Evolutionary conservation across 768 basidiomycete species (phyloP), one percentile per base, ranked within the genome.

Genomic region (Boletus subcaerulescens): DNA sequence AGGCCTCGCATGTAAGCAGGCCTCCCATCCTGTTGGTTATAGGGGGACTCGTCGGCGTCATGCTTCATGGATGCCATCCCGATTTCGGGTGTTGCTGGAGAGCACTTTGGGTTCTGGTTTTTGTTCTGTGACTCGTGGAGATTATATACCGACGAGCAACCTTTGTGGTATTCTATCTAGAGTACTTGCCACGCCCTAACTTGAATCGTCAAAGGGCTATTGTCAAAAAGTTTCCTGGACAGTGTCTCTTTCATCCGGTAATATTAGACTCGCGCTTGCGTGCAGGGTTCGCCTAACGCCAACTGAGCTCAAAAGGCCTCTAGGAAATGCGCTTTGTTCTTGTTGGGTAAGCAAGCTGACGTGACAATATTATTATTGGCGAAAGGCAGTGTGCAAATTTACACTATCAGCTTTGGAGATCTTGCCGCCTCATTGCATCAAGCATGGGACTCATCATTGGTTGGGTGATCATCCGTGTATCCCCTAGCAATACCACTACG

Each of bases 401-500:
- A 11, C 29, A 29, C 29, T 5, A 36, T 29, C 39, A 41, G 31
- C n/a, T n/a, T 26, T 32, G 36, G 39, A 45, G 3, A 31, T 15
- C 11, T 22, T 9, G 15, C 14, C 41, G 5, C 22, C 7, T 13
- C 22, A 29, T 45, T 15, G n/a, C 22, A 24, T 52, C 50, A 41
- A 38, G 26, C 13, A 45, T 18, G 33, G 12, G 39, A 12, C 24
- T 50, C 59, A 17, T 55, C 29, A 9, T 6, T 10, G 0, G 22
- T 24, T 26, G 43, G 50, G 48, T 67, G 71, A 55, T 77, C 74
- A 45, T 89, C 87, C 45, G 80, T 80, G 68, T 98, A 98, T 11
- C 89, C 92, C 57, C 87, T 80, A 38, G 96, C 93, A 44, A 96
- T 87, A 6, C 96, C 96, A 60, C 82, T 89, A 44, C 93, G 74